Conservation (phyloP, 352 stramenopile species). For the Phytophthora pinifolia region DNA sequence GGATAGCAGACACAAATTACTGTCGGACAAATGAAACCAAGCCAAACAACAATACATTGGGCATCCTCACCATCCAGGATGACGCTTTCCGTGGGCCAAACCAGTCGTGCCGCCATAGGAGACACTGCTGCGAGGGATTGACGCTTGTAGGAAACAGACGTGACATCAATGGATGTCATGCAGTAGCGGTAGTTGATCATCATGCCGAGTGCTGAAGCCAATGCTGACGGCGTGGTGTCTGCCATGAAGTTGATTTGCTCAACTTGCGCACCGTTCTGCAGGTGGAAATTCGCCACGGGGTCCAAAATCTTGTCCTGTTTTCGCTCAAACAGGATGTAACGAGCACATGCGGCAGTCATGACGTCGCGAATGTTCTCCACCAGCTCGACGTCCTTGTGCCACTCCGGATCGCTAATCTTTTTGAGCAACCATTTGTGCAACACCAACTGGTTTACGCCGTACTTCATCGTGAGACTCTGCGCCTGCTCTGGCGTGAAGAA, state of each 20-base stretch:
- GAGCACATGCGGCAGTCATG: constrained; percentile 57
- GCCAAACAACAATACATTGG: background rate
- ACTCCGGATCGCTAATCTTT: constrained; percentile 44
- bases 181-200: constrained; percentile 91
- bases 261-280: constrained; percentile 85
- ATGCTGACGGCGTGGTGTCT: constrained; percentile 49
- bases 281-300: constrained; percentile 82
- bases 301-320: constrained; percentile 81
- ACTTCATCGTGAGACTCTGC: constrained; percentile 55
- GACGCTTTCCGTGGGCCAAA: constrained; percentile 50
- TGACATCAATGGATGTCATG: constrained; percentile 77
- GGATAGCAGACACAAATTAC: constrained; percentile 1
- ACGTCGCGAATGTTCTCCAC: constrained; percentile 50
- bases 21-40: constrained; percentile 3
- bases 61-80: constrained; percentile 64
- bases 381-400: constrained; percentile 52
- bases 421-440: constrained; percentile 75
- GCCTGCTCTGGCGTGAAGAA: constrained; percentile 58
- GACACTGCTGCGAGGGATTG: constrained; percentile 68
- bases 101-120: constrained; percentile 48
- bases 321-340: constrained; percentile 82
- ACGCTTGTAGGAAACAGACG: constrained; percentile 80
- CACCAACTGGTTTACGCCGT: constrained; percentile 52
- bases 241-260: constrained; percentile 86
- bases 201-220: constrained; percentile 55